A percentile compares a stretch with the other conserved stretches of the same genome.
phyloP scores from a whole-genome alignment of 2,329 filamentous ascomycete genomes.

The Dactylellina parvicollis region DNA sequence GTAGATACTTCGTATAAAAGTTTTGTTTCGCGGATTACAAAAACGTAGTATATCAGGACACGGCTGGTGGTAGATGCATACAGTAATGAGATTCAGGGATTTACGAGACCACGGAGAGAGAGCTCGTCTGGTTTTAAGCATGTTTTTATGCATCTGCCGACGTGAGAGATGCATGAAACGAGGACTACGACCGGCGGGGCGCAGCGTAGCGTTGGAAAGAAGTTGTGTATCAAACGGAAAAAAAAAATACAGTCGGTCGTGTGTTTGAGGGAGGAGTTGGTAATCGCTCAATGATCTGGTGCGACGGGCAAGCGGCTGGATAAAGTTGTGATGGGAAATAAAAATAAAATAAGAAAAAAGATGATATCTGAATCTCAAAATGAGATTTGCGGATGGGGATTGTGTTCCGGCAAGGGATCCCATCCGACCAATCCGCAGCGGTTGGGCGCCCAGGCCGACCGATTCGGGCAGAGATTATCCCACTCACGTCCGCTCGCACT shows the following conservation, averaged over 20 bases:
- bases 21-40: too few relatives aligned
- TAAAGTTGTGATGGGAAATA: background rate
- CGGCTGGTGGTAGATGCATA: background rate
- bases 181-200: background rate
- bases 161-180: background rate
- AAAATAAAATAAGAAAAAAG: background rate
- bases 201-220: background rate
- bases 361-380: too few relatives aligned
- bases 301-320: background rate
- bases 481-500: too few relatives aligned
- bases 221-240: background rate
- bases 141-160: background rate
- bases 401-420: too few relatives aligned
- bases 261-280: background rate
- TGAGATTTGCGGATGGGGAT: too few relatives aligned
- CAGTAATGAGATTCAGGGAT: conserved; percentile 13
- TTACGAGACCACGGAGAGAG: background rate
- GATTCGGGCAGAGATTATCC: too few relatives aligned
- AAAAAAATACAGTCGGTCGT: background rate
- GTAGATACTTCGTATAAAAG: too few relatives aligned
- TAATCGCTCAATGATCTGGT: background rate
- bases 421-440: too few relatives aligned
- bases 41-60: background rate
- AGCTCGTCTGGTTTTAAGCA: too few relatives aligned
- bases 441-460: too few relatives aligned